Percentiles rank a stretch among this genome's conserved stretches.
phyloP scores from a whole-genome alignment of 108 stramenopile genomes.

The Cyclotella baltica region DNA sequence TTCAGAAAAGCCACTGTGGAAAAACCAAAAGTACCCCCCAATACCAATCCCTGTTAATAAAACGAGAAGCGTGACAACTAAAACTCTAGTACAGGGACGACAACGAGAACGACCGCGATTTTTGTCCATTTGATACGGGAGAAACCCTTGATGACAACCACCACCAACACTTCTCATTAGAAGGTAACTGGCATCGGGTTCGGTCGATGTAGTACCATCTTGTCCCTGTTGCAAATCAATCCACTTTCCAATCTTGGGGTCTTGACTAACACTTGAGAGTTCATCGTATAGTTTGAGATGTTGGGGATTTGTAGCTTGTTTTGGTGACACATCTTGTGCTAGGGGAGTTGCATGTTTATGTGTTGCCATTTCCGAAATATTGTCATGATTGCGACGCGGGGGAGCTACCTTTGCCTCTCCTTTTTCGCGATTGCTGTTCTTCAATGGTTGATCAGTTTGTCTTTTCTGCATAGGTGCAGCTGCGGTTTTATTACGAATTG shows the following conservation, averaged over 20 bases:
- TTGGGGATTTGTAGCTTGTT: background rate
- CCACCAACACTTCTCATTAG: background rate
- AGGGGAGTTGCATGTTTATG: background rate
- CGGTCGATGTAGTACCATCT: constrained; percentile 5
- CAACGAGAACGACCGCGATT: background rate
- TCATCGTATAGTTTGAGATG: constrained; percentile 1
- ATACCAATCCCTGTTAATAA: constrained; percentile 1
- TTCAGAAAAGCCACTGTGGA: background rate
- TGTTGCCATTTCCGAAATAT: background rate
- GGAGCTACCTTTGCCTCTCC: background rate
- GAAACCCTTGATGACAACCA: background rate
- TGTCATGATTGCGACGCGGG: too few species aligned
- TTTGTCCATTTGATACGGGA: background rate
- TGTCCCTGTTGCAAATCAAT: background rate
- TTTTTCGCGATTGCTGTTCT: background rate
- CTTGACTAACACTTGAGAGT: background rate
- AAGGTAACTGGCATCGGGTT: background rate
- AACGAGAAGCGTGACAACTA: background rate
- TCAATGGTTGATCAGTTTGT: background rate
- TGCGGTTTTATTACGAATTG: too few species aligned
- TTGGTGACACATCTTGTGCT: background rate
- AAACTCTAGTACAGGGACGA: background rate
- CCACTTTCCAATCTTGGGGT: constrained; percentile 8
- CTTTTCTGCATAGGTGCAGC: too few species aligned
- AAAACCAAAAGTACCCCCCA: constrained; percentile 1